These are phyloP conservation scores for Russula emetica DNA, from an alignment of 768 basidiomycete species.

Conservation along the genomic window DNA sequence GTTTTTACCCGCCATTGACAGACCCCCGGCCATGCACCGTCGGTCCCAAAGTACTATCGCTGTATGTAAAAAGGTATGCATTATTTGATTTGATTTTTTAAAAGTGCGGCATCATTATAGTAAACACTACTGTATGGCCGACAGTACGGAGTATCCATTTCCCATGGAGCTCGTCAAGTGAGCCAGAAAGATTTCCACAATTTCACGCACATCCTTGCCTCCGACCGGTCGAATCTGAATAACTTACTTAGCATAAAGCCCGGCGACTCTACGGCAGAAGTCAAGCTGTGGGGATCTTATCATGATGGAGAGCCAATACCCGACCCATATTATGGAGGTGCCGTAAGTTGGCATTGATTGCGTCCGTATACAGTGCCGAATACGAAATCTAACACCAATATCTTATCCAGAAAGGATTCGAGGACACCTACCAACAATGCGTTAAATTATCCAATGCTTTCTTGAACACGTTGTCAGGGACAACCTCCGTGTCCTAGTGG, in stretches of 20 bases:
- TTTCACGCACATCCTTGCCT: constrained; percentile 84
- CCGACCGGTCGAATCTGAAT: constrained; percentile 72
- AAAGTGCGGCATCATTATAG: neutral
- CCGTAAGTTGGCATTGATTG: constrained; percentile 39
- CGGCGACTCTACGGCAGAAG: constrained; percentile 50
- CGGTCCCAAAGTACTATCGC: constrained; percentile 52
- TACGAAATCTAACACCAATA: neutral
- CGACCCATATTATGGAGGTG: constrained; percentile 82
- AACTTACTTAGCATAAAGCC: constrained; percentile 52
- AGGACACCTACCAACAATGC: constrained; percentile 75
- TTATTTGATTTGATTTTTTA: neutral
- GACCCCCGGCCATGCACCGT: neutral
- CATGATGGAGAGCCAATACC: constrained; percentile 64
- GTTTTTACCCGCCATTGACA: neutral
- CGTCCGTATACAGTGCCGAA: neutral
- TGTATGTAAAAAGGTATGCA: constrained; percentile 62
- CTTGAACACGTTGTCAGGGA: constrained; percentile 56
- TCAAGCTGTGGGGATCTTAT: constrained; percentile 80
- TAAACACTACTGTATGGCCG: neutral
- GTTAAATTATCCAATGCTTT: constrained; percentile 71
- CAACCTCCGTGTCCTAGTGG: constrained; percentile 15
- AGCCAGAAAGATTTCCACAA: constrained; percentile 57
- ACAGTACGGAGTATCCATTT: constrained; percentile 70
- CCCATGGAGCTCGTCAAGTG: constrained; percentile 65
- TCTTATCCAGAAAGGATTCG: constrained; percentile 59